Evolutionary conservation across 164 flowering plant genomes (phyloP), one percentile per base, ranked within the genome.

Genomic region (Vitis cinerea): DNA sequence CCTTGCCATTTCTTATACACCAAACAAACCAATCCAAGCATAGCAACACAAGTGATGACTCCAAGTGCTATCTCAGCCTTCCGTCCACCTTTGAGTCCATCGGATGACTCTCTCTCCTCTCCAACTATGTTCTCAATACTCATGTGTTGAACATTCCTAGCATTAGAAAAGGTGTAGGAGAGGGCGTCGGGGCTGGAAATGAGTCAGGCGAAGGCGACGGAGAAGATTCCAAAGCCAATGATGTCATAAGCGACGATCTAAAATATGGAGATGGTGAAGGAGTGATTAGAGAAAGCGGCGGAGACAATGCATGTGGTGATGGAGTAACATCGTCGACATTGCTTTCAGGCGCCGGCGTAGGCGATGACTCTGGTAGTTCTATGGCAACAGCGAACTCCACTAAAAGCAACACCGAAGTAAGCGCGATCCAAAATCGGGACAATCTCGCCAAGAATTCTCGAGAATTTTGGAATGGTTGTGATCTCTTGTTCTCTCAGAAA

Each of bases 171-270:
- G 64, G 68, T 10, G 69, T 37, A 8, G 69, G 59, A 9, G 76
- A 57, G 14, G 66, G 30, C 4, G 54, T 31, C 9, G 70, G 64
- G 2, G 64, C 19, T 53, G 80, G 70, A 4, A 72, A 17, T 8
- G 80, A 71, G 9, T 60, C 50, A 1, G 85, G 55, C 0, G 74
- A 54, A 4, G 50, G 56, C 27, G 77, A 31, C 2, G 56, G 16
- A 12, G 72, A 37, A n/a, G 72, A 10, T 17, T 17, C 17, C 17
- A 17, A 17, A 3, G 44, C 63, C 3, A 56, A 60, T 1, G 75
- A 11, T 4, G 44, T 52, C 16, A 67, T 8, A 17, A 64, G 52
- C 0, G 44, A 37, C 10, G 17, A 17, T 17, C 17, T 17, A 17
- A 17, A 17, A 17, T 17, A 17, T 0, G 78, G 75, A 50, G 75